Conservation (phyloP, 2,329 filamentous ascomycete species). For the Alternaria hordeiaustralica region DNA sequence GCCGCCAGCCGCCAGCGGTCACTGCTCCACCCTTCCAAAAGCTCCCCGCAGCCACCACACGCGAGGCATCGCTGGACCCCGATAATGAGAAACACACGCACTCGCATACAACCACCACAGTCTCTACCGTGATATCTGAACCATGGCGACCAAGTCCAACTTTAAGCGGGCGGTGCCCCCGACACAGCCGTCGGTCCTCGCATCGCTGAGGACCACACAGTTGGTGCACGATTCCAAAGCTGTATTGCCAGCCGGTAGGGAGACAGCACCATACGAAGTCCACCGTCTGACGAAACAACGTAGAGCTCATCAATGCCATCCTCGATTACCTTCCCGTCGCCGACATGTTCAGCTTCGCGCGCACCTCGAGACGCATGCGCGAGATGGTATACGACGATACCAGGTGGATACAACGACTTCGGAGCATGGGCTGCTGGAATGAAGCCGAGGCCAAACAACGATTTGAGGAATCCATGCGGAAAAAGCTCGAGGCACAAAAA, state of each 20-base stretch:
- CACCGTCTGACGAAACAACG: background rate
- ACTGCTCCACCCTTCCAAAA: conserved; percentile 16
- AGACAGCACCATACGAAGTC: background rate
- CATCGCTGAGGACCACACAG: conserved; percentile 78
- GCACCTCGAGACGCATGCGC: conserved; percentile 82
- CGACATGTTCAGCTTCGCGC: conserved; percentile 85
- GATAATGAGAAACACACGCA: conserved; percentile 11
- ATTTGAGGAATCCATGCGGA: conserved; percentile 72
- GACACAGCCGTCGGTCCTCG: conserved; percentile 63
- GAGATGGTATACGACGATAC: conserved; percentile 99
- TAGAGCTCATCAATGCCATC: conserved; percentile 86
- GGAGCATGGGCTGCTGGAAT: conserved; percentile 90
- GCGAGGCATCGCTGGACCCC: conserved; percentile 7
- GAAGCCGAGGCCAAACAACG: conserved; percentile 82
- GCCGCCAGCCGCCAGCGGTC: conserved; percentile 16
- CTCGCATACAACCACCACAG: background rate
- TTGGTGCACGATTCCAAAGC: conserved; percentile 81
- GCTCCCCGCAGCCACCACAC: conserved; percentile 10
- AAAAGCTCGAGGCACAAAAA: conserved; percentile 63
- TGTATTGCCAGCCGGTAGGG: conserved; percentile 77
- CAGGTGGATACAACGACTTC: conserved; percentile 86
- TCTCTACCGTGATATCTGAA: background rate
- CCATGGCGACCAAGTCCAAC: conserved; percentile 55
- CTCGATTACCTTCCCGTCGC: conserved; percentile 86
- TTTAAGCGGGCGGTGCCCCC: conserved; percentile 53